Base-by-base conservation (phyloP, 1,139 yeast genomes). In the Candida pseudoviswanathii region DNA sequence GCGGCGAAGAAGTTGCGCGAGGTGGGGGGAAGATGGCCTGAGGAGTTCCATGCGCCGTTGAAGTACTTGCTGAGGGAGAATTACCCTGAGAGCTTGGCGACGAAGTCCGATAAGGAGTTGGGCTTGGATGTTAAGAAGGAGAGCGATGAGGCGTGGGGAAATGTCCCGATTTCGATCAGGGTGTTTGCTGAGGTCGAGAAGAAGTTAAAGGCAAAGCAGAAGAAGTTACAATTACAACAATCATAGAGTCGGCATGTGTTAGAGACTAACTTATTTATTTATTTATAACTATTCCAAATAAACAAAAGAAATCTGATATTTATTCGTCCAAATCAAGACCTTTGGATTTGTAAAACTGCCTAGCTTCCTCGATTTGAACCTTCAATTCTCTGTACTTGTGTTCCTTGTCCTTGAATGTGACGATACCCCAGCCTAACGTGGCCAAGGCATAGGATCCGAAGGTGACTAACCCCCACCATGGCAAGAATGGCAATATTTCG, bases 121-220 rank as follows among this genome's bases (percentile, higher is more conserved):
- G 27, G 16, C 25, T 7, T 41, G 4, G 45, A 38, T 7, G 50
- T 48, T 21, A 53, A 58, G 55, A 11, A 24, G 21, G 59, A 61
- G 44, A 55, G 58, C 52, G 54, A 62, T 54, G 69, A 65, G 21
- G 69, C 74, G 6, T 87, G 92, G 89, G 80, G 77, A 4, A 85
- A 80, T 46, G 84, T 90, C 42, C 96, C 96, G 10, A 77, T 86
- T 10, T 83, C 88, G 32, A 84, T 92, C 54, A 78, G 82, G 52
- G 97, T 84, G 2, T 92, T 92, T 72, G 90, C 96, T 3, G 87
- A 87, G 60, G 82, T 89, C 47, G 97, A 92, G 66, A 82, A 84
- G 70, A 75, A 74, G 60, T 70, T 86, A 62, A 84, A 84, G 56
- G 69, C 71, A 46, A 75, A 69, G 54, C 55, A 53, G 49, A 52